Evolutionary conservation across 139 green algal genomes (phyloP), one percentile per base, ranked within the genome.

Genomic region (Coccomyxa sp.): DNA sequence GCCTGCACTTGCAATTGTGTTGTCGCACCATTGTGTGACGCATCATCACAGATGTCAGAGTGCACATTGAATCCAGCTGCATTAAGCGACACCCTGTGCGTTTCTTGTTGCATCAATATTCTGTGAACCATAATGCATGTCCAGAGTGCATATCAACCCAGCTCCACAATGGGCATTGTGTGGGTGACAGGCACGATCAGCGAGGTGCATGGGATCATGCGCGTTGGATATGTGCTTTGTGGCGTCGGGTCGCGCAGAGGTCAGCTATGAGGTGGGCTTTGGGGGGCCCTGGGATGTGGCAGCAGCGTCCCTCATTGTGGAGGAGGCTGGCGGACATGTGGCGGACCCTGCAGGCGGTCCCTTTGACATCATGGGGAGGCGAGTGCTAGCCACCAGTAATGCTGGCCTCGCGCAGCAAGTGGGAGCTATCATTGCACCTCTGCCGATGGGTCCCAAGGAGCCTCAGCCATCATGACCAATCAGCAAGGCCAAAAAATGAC

Each of bases 261-360:
- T 85, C 9, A 98, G 98, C 79, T 99, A 95, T 80, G 97, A 99
- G 86, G 90, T 97, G 31, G 93, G 94, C 13, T 96, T 98, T 83
- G 95, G 96, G 4, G 95, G 95, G 4, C 88, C 86, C 58, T 97
- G 94, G 94, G 93, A 96, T 82, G 85, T 91, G 75, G 92, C 89
- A 25, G 93, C 91, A 9, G 91, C 76, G 4, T 83, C 89, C 51
- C 68, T 93, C 25, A 89, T 95, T 51, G 82, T 95, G 76, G 51
- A 91, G 81, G 92, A 98, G 82, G 96, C 96, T 38, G 95, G 95
- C 13, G 96, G 95, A 13, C 32, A 85, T 21, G 88, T 98, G 58
- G 71, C 94, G 51, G 96, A 99, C 85, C 95, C 95, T 0, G 77
- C 85, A 45, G 96, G 96, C 0, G 88, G 85, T 0, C 87, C 89